These are phyloP conservation scores for Echinochloa phyllopogon DNA, from an alignment of 176 grass and related monocot genomes.

Conservation along the genomic window DNA sequence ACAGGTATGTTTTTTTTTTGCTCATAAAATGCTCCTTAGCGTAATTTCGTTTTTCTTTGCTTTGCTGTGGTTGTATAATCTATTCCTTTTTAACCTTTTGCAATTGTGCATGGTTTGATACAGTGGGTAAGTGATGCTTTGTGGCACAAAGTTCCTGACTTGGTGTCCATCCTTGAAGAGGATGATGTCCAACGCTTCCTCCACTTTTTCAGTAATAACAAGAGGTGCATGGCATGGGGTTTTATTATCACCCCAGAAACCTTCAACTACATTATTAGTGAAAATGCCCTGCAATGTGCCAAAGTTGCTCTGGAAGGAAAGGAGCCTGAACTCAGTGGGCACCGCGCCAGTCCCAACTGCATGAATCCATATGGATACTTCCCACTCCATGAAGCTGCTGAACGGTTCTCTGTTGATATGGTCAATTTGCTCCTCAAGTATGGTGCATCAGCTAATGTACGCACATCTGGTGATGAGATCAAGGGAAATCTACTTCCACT, in stretches of 20 bases:
- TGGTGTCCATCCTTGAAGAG: neutral
- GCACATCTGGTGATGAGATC: neutral
- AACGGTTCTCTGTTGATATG: slow-evolving; percentile 25
- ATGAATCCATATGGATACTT: slow-evolving; percentile 21
- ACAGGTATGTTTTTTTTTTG: neutral
- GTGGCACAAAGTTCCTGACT: neutral
- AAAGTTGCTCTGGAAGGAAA: slow-evolving; percentile 3
- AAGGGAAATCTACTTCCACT: neutral
- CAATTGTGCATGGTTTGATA: neutral
- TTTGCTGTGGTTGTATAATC: neutral
- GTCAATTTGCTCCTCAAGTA: neutral
- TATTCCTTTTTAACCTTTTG: neutral
- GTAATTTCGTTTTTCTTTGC: neutral
- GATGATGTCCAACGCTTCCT: neutral
- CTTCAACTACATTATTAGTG: neutral
- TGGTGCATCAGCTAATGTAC: slow-evolving; percentile 16
- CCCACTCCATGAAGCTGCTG: neutral
- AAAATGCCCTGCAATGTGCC: neutral
- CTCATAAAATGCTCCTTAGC: neutral
- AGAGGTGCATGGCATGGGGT: neutral
- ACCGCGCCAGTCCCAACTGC: slow-evolving; percentile 3
- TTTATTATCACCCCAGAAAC: neutral
- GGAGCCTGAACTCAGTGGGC: neutral
- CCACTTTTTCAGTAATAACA: neutral
- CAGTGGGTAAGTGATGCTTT: neutral